phyloP scores from a whole-genome alignment of 1,284 basidiomycete species.

The Rhodofomes roseus region DNA sequence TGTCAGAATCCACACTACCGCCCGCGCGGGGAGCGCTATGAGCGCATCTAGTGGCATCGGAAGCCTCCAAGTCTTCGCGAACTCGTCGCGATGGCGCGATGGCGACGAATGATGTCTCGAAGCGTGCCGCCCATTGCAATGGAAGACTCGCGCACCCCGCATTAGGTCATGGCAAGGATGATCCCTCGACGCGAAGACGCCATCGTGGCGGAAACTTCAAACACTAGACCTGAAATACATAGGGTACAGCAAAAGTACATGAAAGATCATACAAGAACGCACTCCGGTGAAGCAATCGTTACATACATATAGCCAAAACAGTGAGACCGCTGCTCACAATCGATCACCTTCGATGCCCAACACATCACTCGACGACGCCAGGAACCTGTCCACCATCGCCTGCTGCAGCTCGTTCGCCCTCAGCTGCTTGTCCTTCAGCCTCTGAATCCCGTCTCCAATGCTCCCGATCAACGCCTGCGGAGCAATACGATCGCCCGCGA shows the following conservation, averaged over 20 bases:
- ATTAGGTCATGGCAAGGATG: neutral
- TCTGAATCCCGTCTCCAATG: slow-evolving; percentile 57
- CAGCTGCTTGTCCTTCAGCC: slow-evolving; percentile 54
- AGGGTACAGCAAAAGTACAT: no score
- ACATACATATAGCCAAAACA: neutral
- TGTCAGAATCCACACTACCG: neutral
- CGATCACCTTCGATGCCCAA: slow-evolving; percentile 18
- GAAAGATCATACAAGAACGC: no score
- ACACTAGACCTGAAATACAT: no score
- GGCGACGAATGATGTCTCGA: neutral
- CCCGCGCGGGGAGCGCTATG: neutral
- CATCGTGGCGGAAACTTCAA: no score
- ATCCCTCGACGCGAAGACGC: neutral
- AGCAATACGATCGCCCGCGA: slow-evolving; percentile 55
- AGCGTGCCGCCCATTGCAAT: neutral
- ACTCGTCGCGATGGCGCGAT: neutral
- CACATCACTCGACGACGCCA: slow-evolving; percentile 16
- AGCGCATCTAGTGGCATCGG: neutral
- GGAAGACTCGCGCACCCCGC: neutral
- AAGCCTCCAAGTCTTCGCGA: neutral
- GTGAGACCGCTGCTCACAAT: no score
- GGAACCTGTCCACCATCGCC: slow-evolving; percentile 26
- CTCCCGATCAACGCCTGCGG: slow-evolving; percentile 69
- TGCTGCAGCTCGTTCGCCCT: slow-evolving; percentile 31
- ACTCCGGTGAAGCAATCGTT: neutral